Evolutionary conservation across 2,329 filamentous ascomycete genomes (phyloP).

Genomic region (Aspergillus terreus): DNA sequence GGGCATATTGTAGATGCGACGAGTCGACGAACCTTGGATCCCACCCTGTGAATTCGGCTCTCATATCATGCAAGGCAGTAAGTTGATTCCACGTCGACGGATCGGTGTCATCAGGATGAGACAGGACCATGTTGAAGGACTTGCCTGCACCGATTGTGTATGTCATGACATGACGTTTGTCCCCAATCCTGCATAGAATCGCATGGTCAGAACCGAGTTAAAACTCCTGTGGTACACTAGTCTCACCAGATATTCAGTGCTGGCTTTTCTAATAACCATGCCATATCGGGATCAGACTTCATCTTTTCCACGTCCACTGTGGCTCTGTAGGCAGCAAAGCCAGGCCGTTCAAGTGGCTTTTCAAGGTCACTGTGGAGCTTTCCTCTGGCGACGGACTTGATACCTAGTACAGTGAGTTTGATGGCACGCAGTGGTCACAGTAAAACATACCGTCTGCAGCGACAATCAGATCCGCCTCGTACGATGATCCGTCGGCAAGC

Average conservation of each 20-base stretch:
- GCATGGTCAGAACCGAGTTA: neutral
- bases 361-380: constrained; percentile 3
- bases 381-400: constrained; percentile 18
- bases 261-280: constrained; percentile 40
- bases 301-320: constrained; percentile 39
- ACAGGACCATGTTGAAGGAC: constrained; percentile 47
- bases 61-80: constrained; percentile 31
- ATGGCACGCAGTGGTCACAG: neutral
- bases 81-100: constrained; percentile 25
- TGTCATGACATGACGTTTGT: constrained; percentile 42
- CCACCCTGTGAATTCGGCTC: constrained; percentile 18
- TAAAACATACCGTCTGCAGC: constrained; percentile 18
- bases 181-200: constrained; percentile 14
- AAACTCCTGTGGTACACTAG: neutral
- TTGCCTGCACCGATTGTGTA: constrained; percentile 40
- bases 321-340: constrained; percentile 43
- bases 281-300: constrained; percentile 30
- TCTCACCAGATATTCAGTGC: constrained; percentile 38
- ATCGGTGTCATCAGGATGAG: constrained; percentile 38
- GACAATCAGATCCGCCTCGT: constrained; percentile 15
- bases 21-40: constrained; percentile 13
- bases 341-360: constrained; percentile 17
- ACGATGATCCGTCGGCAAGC: constrained; percentile 5
- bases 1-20: no score
- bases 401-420: constrained; percentile 7